A percentile compares a stretch with the other conserved stretches of the same genome.
Evolutionary conservation across 2,329 filamentous ascomycete genomes (phyloP).

Genomic region (Diaporthe humulicola): DNA sequence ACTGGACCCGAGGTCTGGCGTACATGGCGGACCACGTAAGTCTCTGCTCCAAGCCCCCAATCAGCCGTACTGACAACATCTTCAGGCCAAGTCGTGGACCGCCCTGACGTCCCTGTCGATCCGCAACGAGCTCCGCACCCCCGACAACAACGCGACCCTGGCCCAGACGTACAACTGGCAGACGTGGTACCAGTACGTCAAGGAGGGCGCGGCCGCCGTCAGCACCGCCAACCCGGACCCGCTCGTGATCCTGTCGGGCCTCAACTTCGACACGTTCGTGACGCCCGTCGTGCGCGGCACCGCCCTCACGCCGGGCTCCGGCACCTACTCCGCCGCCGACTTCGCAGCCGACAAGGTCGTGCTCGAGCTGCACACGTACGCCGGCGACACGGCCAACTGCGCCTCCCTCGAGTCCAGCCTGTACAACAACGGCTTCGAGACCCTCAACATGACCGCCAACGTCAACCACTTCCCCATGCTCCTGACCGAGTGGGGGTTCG

Average conservation of each 20-base stretch:
- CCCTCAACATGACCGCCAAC: conserved; percentile 47
- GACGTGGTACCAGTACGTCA: conserved; percentile 60
- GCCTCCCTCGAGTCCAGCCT: conserved; percentile 55
- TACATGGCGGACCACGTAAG: conserved; percentile 66
- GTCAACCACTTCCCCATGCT: conserved; percentile 61
- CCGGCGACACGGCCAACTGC: conserved; percentile 57
- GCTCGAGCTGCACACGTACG: conserved; percentile 65
- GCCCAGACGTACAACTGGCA: conserved; percentile 58
- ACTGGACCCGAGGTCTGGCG: conserved; percentile 65
- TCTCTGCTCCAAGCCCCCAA: neutral
- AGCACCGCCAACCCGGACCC: conserved; percentile 59
- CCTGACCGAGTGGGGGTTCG: conserved; percentile 68
- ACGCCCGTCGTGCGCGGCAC: conserved; percentile 57
- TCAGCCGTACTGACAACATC: neutral
- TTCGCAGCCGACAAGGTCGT: conserved; percentile 61
- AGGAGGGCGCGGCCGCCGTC: conserved; percentile 57
- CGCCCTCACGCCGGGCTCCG: conserved; percentile 55
- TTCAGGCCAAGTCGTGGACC: conserved; percentile 54
- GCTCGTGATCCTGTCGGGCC: conserved; percentile 63
- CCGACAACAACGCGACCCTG: conserved; percentile 49
- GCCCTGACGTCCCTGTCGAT: conserved; percentile 57
- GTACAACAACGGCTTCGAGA: conserved; percentile 59
- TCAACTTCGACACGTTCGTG: conserved; percentile 63
- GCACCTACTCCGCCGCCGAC: conserved; percentile 52
- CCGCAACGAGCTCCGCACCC: conserved; percentile 58